A percentile compares a stretch with the other conserved stretches of the same genome.
These are phyloP conservation scores for Fusarium sp. DNA, from an alignment of 2,329 filamentous ascomycete genomes.

Conservation along the genomic window DNA sequence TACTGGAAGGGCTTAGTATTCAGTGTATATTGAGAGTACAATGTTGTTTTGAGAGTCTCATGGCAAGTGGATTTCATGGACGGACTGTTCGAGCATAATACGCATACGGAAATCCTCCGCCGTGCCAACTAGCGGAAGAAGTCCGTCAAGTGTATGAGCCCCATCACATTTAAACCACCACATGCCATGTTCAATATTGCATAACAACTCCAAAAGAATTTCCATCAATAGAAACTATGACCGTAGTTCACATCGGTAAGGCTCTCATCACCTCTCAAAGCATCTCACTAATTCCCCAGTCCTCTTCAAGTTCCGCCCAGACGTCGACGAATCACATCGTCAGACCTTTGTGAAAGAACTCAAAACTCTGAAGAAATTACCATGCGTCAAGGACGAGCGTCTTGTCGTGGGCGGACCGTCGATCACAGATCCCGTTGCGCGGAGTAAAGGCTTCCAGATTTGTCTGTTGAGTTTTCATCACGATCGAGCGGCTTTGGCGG, in stretches of 20 bases:
- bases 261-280: rapidly evolving
- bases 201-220: background rate
- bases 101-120: background rate
- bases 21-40: background rate
- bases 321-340: constrained; percentile 58
- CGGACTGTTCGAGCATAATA: background rate
- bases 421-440: constrained; percentile 64
- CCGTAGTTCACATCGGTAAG: constrained; percentile 54
- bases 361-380: constrained; percentile 61
- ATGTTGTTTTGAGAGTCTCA: background rate
- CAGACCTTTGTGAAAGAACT: constrained; percentile 61
- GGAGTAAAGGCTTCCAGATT: constrained; percentile 66
- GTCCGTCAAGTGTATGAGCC: background rate
- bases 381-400: constrained; percentile 62
- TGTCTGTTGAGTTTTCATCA: constrained; percentile 66
- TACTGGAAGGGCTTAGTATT: constrained; percentile 49
- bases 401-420: constrained; percentile 67
- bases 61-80: background rate
- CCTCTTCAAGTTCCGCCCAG: constrained; percentile 63
- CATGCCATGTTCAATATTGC: background rate
- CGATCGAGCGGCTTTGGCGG: constrained; percentile 59
- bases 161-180: background rate
- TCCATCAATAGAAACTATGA: constrained; percentile 43
- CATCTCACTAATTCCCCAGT: constrained; percentile 51
- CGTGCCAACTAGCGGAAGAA: background rate